Base-by-base conservation (phyloP, 495 filamentous ascomycete species). In the Trichoderma orchidacearum region DNA sequence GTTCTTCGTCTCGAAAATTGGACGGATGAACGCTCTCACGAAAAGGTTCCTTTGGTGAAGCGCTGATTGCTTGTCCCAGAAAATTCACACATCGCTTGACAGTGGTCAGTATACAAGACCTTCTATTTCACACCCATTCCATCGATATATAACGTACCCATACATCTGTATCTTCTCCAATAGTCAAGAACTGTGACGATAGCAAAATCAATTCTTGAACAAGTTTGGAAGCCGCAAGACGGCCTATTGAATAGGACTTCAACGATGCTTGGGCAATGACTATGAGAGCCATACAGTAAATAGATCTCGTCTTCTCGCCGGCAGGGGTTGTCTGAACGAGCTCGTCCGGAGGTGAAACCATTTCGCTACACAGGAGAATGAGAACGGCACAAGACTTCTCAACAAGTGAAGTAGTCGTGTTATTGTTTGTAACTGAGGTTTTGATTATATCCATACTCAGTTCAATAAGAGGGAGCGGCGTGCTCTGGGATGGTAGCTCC, bases 341-440 rank as follows among this genome's bases (percentile, higher is more conserved):
- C 25, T 41, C 23, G 15, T 38, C 54, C 1, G 23, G 54, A n/a
- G 54, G 25, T 9, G 27, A 31, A n/a, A 48, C 34, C 36, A 55
- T 34, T 13, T 55, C 53, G 53, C 32, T 55, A 27, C 53, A 55
- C n/a, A 55, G 29, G 21, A 55, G 6, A 36, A 55, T 55, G 11
- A 55, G 30, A 9, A 35, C 18, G 11, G 53, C 32, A 35, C 23
- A 55, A 1, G 53, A 31, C 36, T 55, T 55, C 5, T 36, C 32
- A 21, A 31, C 13, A n/a, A 34, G 30, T n/a, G 21, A 36, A 8
- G 23, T 6, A n/a, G 12, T 27, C 15, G 32, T 17, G 6, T 21
- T 8, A 6, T 27, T 17, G 12, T 12, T 23, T 15, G 30, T n/a
- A 28, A 35, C 17, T 5, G 31, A 13, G n/a, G 30, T 21, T n/a